Evolutionary conservation across 169 alveolate genomes (phyloP), one percentile per base, ranked within the genome.

Genomic region (Amoebophrya sp.): DNA sequence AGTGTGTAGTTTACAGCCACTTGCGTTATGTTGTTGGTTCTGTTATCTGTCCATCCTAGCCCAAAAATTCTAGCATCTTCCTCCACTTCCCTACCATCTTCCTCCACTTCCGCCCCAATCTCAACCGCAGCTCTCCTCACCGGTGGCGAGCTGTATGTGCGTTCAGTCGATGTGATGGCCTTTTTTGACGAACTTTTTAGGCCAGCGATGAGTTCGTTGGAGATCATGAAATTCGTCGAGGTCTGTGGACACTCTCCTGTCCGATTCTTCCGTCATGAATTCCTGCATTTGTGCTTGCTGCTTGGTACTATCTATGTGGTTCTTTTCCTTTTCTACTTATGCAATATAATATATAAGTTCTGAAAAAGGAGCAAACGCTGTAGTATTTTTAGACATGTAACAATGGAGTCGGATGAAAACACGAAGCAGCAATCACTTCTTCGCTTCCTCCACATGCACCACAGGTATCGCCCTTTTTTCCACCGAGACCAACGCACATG

Each of bases 81-180:
- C 23, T 53, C 23, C 76, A 14, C 10, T 23, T 14, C 76, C 76
- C n/a, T n/a, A n/a, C n/a, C n/a, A n/a, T n/a, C n/a, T n/a, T n/a
- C n/a, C n/a, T n/a, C n/a, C n/a, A n/a, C n/a, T n/a, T n/a, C n/a
- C n/a, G n/a, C n/a, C n/a, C n/a, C n/a, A n/a, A n/a, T n/a, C n/a
- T n/a, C n/a, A n/a, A n/a, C n/a, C n/a, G 18, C 83, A 65, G 83
- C 83, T 6, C 83, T 65, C 83, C 83, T 65, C 33, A 65, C 83
- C 33, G 83, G 83, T 36, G 83, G 83, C 83, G 83, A 65, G 83
- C 83, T 65, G 33, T 12, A 65, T 36, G 83, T 65, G 83, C 83
- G 83, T 6, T 65, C 83, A 29, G 83, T 65, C 83, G 83, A 65
- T 36, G 83, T 65, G 83, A 65, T 65, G 83, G 83, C 83, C 2